Conservation (phyloP, 306 rosid species). For the Elaeagnus macrophylla region DNA sequence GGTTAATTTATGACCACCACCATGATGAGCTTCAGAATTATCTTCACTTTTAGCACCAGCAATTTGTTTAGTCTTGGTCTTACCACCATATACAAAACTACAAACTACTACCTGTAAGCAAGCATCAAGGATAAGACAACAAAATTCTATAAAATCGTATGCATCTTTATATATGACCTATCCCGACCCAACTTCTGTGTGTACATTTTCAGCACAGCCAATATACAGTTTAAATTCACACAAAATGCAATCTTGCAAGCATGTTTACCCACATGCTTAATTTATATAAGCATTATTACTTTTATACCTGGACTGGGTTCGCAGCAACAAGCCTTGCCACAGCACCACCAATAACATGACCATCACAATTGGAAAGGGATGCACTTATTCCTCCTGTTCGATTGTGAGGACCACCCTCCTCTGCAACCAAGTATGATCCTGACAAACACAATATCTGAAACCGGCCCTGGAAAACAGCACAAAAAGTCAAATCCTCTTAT, state of each 20-base stretch:
- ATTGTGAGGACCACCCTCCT: constrained; percentile 75
- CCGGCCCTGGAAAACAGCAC: constrained; percentile 51
- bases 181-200: no score
- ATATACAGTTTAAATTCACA: no score
- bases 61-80: constrained; percentile 49
- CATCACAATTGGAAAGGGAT: constrained; percentile 78
- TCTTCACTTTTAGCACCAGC: constrained; percentile 27
- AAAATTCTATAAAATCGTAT: no score
- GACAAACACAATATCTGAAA: constrained; percentile 87
- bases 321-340: constrained; percentile 73
- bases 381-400: constrained; percentile 82
- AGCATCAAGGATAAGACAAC: constrained; percentile 12
- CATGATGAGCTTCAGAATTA: constrained; percentile 40
- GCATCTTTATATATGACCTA: no score
- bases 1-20: constrained; percentile 40
- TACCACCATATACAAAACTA: constrained; percentile 68
- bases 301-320: constrained; percentile 90
- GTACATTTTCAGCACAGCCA: no score
- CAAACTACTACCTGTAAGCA: constrained; percentile 71
- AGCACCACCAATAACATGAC: constrained; percentile 80
- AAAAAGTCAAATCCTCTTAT: constrained; percentile 1
- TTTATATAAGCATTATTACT: not conserved
- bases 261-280: not conserved
- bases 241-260: no score
- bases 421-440: constrained; percentile 94